Conservation (phyloP, 805 yeast species). For the Candida nanaspora region DNA sequence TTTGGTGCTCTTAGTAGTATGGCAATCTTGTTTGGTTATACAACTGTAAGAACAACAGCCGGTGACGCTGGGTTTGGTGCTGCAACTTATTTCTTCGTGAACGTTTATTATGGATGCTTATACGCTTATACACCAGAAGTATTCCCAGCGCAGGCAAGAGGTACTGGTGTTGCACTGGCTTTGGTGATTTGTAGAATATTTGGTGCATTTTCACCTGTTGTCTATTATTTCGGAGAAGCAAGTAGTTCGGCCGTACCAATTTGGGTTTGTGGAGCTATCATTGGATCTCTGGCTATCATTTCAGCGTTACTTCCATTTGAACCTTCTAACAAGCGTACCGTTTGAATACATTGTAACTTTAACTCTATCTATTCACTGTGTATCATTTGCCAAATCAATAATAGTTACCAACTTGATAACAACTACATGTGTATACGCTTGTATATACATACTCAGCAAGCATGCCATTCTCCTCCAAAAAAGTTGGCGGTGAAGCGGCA, state of each 20-base stretch:
- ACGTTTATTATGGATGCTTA: slow-evolving; percentile 49
- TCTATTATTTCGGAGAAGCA: slow-evolving; percentile 43
- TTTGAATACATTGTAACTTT: no score
- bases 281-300: slow-evolving; percentile 39
- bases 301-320: slow-evolving; percentile 43
- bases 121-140: slow-evolving; percentile 66
- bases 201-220: slow-evolving; percentile 53
- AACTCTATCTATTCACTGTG: no score
- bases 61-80: slow-evolving; percentile 45
- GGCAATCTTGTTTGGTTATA: slow-evolving; percentile 54
- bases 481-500: no score
- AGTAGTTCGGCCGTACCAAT: slow-evolving; percentile 47
- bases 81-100: slow-evolving; percentile 40
- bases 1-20: slow-evolving; percentile 47
- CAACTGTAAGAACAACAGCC: slow-evolving; percentile 48
- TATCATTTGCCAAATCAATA: no score
- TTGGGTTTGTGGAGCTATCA: slow-evolving; percentile 52
- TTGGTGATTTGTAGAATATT: slow-evolving; percentile 44
- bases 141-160: slow-evolving; percentile 44
- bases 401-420: no score
- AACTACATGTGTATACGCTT: no score
- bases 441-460: no score
- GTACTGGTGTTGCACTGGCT: slow-evolving; percentile 55
- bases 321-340: slow-evolving; percentile 23
- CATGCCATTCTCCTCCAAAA: no score